Evolutionary conservation across 2,329 filamentous ascomycete genomes (phyloP).

Genomic region (Hortaea werneckii): DNA sequence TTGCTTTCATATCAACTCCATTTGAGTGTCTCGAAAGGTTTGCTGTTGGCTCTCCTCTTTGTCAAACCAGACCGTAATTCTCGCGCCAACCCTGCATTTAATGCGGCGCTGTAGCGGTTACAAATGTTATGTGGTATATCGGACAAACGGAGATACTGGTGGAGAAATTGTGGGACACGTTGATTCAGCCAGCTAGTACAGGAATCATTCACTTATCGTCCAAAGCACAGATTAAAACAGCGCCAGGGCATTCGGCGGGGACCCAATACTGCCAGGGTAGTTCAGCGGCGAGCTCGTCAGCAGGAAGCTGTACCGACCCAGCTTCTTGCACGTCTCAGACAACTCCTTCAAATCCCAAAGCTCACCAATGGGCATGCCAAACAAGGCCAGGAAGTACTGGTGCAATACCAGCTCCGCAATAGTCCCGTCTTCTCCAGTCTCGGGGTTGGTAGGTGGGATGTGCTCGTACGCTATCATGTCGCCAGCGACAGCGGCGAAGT

Average conservation of each 20-base stretch:
- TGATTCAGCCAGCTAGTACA: too few relatives aligned
- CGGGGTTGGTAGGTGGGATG: slow-evolving; percentile 20
- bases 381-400: slow-evolving; percentile 31
- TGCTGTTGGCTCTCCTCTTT: too few relatives aligned
- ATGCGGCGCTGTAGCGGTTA: too few relatives aligned
- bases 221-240: slow-evolving; percentile 16
- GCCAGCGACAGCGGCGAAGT: slow-evolving; percentile 47
- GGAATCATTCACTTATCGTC: too few relatives aligned
- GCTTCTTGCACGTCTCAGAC: slow-evolving; percentile 27
- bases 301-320: slow-evolving; percentile 34
- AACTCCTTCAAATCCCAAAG: slow-evolving; percentile 36
- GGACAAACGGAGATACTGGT: too few relatives aligned
- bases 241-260: slow-evolving; percentile 25
- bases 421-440: slow-evolving; percentile 15
- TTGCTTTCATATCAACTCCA: too few relatives aligned
- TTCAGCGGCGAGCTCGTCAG: slow-evolving; percentile 36
- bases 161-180: too few relatives aligned
- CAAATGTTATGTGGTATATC: too few relatives aligned
- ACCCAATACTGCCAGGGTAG: slow-evolving; percentile 27
- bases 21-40: too few relatives aligned
- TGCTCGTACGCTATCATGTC: slow-evolving; percentile 46
- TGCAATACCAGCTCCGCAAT: slow-evolving; percentile 25
- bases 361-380: slow-evolving; percentile 37
- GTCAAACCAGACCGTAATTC: too few relatives aligned
- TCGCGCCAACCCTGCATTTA: too few relatives aligned